These are phyloP conservation scores for Hippophae tibetana DNA, from an alignment of 306 rosid genomes.

Conservation along the genomic window DNA sequence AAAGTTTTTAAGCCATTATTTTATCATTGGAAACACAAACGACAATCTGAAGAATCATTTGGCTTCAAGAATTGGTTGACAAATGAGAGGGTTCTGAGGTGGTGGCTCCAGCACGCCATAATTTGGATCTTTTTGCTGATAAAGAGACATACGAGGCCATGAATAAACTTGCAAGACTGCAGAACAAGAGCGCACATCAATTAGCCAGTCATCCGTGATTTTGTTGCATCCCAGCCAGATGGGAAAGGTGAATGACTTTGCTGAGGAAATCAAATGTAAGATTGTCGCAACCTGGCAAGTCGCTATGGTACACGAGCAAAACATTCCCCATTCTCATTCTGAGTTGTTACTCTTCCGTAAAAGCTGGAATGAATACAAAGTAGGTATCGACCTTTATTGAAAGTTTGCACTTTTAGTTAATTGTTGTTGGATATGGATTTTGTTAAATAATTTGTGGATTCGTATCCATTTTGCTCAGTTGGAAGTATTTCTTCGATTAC, in stretches of 20 bases:
- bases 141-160: no score
- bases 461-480: conserved; percentile 4
- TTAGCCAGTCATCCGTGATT: conserved; percentile 82
- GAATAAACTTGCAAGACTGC: no score
- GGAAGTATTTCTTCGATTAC: not conserved
- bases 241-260: conserved; percentile 55
- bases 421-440: conserved; percentile 2
- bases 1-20: conserved; percentile 84
- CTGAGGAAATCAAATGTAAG: conserved; percentile 13
- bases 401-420: conserved; percentile 14
- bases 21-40: conserved; percentile 76
- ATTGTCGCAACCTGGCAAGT: conserved; percentile 3
- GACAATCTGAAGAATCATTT: conserved; percentile 89
- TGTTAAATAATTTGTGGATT: conserved; percentile 8
- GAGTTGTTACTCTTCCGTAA: conserved; percentile 42
- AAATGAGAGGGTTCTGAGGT: conserved; percentile 77
- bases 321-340: no score
- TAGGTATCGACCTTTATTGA: conserved; percentile 8
- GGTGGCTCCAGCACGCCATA: conserved; percentile 48
- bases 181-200: conserved; percentile 91
- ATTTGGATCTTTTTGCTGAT: conserved; percentile 77
- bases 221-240: conserved; percentile 65
- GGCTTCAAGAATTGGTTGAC: conserved; percentile 72
- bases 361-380: conserved; percentile 21
- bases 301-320: conserved; percentile 16